These are phyloP conservation scores for Xylariaceae sp. DNA, from an alignment of 2,329 filamentous ascomycete genomes.

Conservation along the genomic window DNA sequence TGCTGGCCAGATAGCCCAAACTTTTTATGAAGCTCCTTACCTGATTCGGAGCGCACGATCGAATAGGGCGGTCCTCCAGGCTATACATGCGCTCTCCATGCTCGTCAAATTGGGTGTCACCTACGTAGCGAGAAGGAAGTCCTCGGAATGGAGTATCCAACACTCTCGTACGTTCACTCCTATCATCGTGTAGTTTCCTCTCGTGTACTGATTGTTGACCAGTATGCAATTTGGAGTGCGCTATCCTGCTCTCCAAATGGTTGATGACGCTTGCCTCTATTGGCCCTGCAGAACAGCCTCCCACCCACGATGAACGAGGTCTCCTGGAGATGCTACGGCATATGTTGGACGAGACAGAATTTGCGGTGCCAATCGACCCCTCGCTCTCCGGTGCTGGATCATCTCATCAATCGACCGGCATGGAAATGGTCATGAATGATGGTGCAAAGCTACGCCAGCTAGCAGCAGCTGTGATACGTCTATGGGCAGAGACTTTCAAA, in stretches of 20 bases:
- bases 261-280: slow-evolving; percentile 53
- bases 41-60: slow-evolving; percentile 57
- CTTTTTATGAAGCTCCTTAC: slow-evolving; percentile 55
- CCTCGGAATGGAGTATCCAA: slow-evolving; percentile 60
- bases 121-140: slow-evolving; percentile 59
- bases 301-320: slow-evolving; percentile 49
- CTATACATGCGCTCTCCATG: slow-evolving; percentile 65
- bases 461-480: slow-evolving; percentile 53
- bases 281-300: slow-evolving; percentile 45
- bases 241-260: slow-evolving; percentile 58
- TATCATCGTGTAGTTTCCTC: not conserved
- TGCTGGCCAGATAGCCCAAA: slow-evolving; percentile 55
- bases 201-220: slow-evolving; percentile 9
- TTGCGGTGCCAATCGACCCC: slow-evolving; percentile 56
- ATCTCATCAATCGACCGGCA: slow-evolving; percentile 32
- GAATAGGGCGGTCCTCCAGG: slow-evolving; percentile 62
- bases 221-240: slow-evolving; percentile 62
- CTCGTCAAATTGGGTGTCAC: slow-evolving; percentile 61
- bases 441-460: slow-evolving; percentile 51
- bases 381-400: slow-evolving; percentile 43
- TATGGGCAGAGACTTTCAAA: slow-evolving; percentile 61
- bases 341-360: slow-evolving; percentile 60
- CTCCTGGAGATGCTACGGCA: slow-evolving; percentile 53
- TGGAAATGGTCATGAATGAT: slow-evolving; percentile 45
- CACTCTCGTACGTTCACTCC: slow-evolving; percentile 49